Evolutionary conservation across 345 rosid species (phyloP), one percentile per base, ranked within the genome.

Genomic region (Arabis alpina): DNA sequence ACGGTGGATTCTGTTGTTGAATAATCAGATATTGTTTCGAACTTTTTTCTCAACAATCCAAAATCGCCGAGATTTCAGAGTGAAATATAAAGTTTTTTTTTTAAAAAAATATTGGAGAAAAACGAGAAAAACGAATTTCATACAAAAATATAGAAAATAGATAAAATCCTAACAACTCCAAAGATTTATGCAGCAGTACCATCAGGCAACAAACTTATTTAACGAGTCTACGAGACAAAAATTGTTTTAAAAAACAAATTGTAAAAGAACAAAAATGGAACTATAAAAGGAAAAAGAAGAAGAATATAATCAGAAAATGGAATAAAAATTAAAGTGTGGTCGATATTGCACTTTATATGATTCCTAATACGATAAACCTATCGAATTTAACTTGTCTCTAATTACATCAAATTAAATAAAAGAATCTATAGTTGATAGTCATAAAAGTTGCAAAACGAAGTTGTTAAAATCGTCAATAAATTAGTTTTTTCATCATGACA

Each of bases 1-100:
- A 72, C 36, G 52, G 39, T 56, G 76, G 76, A 72, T 63, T 72
- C 58, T 64, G 64, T 72, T 72, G 70, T 40, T 63, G 70, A 71
- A 62, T 44, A 34, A 24, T 25, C 16, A 53, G 30, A 43, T 61
- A 13, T 61, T 51, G n/a, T 28, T 36, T 56, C 3, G 1, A 44
- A 45, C 19, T n/a, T 4, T 24, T 14, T 15, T 37, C 40, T 69
- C 8, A 55, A 25, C 15, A 44, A 44, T 53, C 61, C 12, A 66
- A 19, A 39, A 37, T 48, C 30, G 11, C 61, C 44, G 60, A 43
- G 40, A 61, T 43, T 54, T 54, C 32, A 54, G 41, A 19, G 14
- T 34, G 12, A n/a, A 51, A 4, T 23, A 61, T 53, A 30, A 13
- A 19, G 3, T 15, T 3, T 34, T 5, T n/a, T n/a, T n/a, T n/a